Base-by-base conservation (phyloP, 2,329 filamentous ascomycete species). In the Diaporthe caulivora region DNA sequence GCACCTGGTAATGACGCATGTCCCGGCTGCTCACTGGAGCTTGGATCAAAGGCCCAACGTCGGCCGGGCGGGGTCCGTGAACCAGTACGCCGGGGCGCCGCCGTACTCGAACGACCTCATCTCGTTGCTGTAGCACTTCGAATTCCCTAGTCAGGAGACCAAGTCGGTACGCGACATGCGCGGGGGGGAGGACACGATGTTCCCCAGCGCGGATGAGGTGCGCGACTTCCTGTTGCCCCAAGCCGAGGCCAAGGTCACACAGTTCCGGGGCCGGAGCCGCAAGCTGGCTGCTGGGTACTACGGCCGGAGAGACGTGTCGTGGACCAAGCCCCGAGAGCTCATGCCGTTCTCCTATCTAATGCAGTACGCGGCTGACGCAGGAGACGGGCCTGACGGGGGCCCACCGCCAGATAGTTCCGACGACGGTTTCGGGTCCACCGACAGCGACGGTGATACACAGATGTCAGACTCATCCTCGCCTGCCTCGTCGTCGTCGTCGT, bases 81-180 rank as follows among this genome's bases (percentile, higher is more conserved):
- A 65, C 60, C 42, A 51, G 60, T 11, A 31, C 18, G 18, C 44
- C 26, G 21, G 24, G 60, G 60, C 60, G n/a, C 60, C 60, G 24
- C 60, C 60, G 44, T 65, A 65, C 60, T 65, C 60, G 18, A 44
- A 34, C 21, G 60, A 65, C 29, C 60, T 65, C 7, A 65, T 65
- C 29, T 8, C 26, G 21, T 11, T 65, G 60, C 29, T 65, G 29
- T 26, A 49, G 7, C 60, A 1, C 10, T 65, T 65, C 7, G 60
- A 65, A 29, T 65, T 3, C 24, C 42, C 29, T 3, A 51, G 24
- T 29, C 47, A 51, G 11, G 60, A 31, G 1, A 9, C 9, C 10
- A 31, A 1, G 2, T 1, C 8, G 6, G 44, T 65, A 3, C 60
- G 60, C 18, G 29, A 34, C 21, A 29, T 65, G 8, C 18, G 42